phyloP scores from a whole-genome alignment of 2,329 filamentous ascomycete species.

The Talaromyces atroroseus region DNA sequence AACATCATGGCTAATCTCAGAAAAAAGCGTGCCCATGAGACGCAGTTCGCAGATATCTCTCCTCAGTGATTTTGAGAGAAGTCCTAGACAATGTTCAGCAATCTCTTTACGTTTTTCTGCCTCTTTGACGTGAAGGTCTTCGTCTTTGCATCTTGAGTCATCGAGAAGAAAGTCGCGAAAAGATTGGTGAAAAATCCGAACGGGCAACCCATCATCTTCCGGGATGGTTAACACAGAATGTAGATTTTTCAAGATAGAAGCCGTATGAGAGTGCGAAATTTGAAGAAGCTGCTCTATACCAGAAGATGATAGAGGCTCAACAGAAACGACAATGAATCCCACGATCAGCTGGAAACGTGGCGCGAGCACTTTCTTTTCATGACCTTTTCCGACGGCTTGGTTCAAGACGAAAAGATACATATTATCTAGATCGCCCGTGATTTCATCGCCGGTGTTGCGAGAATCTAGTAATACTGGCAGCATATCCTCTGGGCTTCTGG shows the following conservation, averaged over 20 bases:
- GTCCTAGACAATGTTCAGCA: slow-evolving; percentile 21
- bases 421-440: not conserved
- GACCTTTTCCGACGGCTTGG: not conserved
- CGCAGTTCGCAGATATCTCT: slow-evolving; percentile 16
- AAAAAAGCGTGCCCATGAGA: not conserved
- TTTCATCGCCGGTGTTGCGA: not conserved
- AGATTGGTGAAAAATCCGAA: slow-evolving; percentile 23
- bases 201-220: slow-evolving; percentile 2
- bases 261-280: not conserved
- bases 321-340: not conserved
- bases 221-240: slow-evolving; percentile 20
- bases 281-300: not conserved
- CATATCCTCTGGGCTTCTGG: not conserved
- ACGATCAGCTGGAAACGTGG: not conserved
- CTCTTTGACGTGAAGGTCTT: slow-evolving; percentile 27
- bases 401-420: slow-evolving; percentile 13
- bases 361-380: not conserved
- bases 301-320: not conserved
- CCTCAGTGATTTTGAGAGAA: slow-evolving; percentile 9
- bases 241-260: slow-evolving; percentile 3
- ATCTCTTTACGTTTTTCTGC: slow-evolving; percentile 23
- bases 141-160: slow-evolving; percentile 13
- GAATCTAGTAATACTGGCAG: not conserved
- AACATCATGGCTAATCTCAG: not conserved
- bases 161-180: slow-evolving; percentile 30